Percentiles rank a stretch among this genome's conserved stretches.
These are phyloP conservation scores for Mycena capillaripes DNA, from an alignment of 768 basidiomycete species.

Conservation along the genomic window DNA sequence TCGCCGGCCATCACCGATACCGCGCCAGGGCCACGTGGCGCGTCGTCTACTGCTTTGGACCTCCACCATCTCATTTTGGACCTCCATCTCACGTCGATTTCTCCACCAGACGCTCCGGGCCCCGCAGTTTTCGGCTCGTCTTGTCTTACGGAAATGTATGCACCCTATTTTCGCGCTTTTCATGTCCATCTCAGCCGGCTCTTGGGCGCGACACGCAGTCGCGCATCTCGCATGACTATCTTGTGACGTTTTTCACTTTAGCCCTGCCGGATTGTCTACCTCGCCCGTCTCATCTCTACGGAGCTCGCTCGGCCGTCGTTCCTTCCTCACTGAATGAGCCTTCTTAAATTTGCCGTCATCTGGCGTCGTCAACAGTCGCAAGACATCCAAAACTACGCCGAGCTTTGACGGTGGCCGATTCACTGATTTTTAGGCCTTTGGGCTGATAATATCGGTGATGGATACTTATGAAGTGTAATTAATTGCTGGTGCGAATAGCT, in stretches of 20 bases:
- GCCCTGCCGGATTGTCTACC: conserved; percentile 4
- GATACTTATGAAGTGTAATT: conserved; percentile 4
- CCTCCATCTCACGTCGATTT: too few species aligned
- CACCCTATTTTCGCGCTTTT: too few species aligned
- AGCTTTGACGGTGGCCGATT: background rate
- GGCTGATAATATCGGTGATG: background rate
- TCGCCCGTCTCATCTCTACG: conserved; percentile 2
- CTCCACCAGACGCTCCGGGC: too few species aligned
- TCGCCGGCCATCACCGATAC: too few species aligned
- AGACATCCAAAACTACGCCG: conserved; percentile 3
- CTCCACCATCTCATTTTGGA: too few species aligned
- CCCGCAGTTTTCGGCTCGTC: too few species aligned
- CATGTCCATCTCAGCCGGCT: too few species aligned
- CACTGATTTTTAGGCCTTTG: background rate
- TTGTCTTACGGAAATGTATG: too few species aligned
- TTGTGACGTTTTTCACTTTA: conserved; percentile 1
- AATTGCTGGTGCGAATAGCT: conserved; percentile 4
- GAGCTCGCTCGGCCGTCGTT: background rate
- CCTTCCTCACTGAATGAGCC: background rate
- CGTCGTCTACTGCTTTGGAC: too few species aligned
- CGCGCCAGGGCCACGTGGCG: too few species aligned
- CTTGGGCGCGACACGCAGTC: too few species aligned
- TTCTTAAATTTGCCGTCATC: background rate
- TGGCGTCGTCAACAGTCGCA: background rate
- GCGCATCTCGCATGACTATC: background rate